Evolutionary conservation across 2,329 filamentous ascomycete genomes (phyloP), one percentile per base, ranked within the genome.

Genomic region (Grosmannia serpens): DNA sequence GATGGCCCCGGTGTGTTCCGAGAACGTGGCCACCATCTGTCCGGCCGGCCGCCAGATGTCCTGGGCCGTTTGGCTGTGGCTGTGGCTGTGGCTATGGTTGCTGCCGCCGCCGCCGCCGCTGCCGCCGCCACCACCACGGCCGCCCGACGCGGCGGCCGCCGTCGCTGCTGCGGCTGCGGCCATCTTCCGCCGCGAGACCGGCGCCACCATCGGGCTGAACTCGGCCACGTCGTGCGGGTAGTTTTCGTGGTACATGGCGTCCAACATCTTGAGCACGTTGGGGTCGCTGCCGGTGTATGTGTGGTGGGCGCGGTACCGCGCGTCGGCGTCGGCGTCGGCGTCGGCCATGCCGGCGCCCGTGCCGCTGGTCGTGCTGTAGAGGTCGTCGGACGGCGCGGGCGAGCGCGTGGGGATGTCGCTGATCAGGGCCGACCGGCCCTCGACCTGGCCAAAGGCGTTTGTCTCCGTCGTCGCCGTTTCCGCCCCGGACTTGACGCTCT

Each of bases 11-110:
- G 79, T 85, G 68, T 99, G 94, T 69, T 99, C 94, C 1, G 88
- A 84, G 67, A 97, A 91, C 1, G 89, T 89, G 2, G 91, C 90
- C 24, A 97, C 87, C 10, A 97, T 78, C 56, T 84, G 86, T 1
- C 94, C 91, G 58, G 85, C 83, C 0, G 94, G 94, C 63, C 84
- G 86, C 94, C 94, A 99, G 3, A 83, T 80, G 58, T 82, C 83
- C 38, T 85, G 65, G 70, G 7, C 65, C 66, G 60, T 24, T 26
- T 47, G 41, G 17, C 29, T 35, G 26, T 74, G 72, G 60, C 78
- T 81, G 29, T 80, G 76, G 38, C 76, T 79, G 52, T 44, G 41
- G 56, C 41, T 53, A 31, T 38, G 4, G 20, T 15, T 17, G 35
- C 55, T 44, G 31, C 55, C 49, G 31, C 47, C 50, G 3, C 47